These are phyloP conservation scores for Copromyces sp. DNA, from an alignment of 495 filamentous ascomycete species.

Conservation along the genomic window DNA sequence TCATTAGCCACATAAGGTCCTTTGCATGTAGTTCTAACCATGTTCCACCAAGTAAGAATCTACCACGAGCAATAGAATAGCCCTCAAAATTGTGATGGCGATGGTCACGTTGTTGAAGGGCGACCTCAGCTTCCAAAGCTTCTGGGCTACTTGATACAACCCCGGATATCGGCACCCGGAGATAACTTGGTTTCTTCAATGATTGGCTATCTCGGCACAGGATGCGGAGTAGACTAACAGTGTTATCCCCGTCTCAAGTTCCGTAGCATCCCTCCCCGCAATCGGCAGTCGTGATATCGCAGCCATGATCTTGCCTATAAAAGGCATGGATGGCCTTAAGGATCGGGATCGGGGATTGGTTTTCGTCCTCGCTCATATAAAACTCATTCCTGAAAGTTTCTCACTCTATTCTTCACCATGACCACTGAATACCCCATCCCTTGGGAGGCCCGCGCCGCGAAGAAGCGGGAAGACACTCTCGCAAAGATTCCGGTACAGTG, in stretches of 20 bases:
- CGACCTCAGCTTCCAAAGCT: neutral
- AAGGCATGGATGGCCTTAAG: neutral
- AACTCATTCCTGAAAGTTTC: neutral
- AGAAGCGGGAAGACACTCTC: conserved; percentile 12
- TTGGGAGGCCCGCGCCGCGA: conserved; percentile 18
- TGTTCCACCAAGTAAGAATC: no score
- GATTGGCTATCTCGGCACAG: neutral
- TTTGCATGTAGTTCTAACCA: neutral
- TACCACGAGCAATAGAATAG: neutral
- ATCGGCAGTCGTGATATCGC: neutral
- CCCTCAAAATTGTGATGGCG: neutral
- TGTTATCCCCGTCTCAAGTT: neutral
- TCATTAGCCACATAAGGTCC: neutral
- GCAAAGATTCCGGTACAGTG: conserved; percentile 19
- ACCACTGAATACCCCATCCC: neutral
- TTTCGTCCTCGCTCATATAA: neutral
- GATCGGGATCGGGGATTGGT: neutral
- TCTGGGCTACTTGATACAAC: neutral
- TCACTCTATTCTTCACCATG: neutral
- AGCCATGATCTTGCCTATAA: neutral
- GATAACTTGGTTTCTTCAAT: neutral
- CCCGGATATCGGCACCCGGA: neutral
- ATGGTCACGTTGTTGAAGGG: neutral
- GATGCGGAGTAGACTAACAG: neutral
- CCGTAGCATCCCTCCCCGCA: neutral